Evolutionary conservation across 345 rosid genomes (phyloP), one percentile per base, ranked within the genome.

Genomic region (Eutrema japonicum): DNA sequence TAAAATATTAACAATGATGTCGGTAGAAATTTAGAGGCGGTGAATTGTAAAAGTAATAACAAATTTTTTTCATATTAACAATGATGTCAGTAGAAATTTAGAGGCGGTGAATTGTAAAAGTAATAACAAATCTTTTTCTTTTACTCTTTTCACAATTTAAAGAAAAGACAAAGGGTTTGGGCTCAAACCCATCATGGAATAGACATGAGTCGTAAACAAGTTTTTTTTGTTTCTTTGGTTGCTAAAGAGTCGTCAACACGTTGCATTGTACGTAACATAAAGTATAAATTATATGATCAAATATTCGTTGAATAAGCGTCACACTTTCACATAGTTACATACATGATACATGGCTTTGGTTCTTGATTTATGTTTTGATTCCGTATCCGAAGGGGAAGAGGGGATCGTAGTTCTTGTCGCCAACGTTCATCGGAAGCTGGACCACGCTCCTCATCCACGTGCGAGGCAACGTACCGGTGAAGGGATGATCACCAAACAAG

Each of bases 391-490:
- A 89, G 26, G 91, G 87, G 78, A 84, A 91, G 37, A 83, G 88
- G 5, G 97, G 95, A 40, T 91, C 89, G 53, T 89, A 89, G 35
- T 85, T 62, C 53, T 64, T 26, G 62, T 89, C 87, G 9, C 96
- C 89, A 27, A 85, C 72, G 68, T 89, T 91, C 91, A 91, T 83
- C 1, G 97, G 97, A 68, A 91, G 87, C 68, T 89, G 97, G 80
- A 55, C 77, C 14, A 83, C 86, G 14, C 65, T 79, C 82, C 72
- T 85, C 83, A 89, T 86, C 97, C 97, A 89, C 7, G 96, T 89
- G 29, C 78, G 77, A 14, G 97, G 65, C 48, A 89, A 83, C 68
- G 82, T 88, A 22, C 91, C 95, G 0, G 86, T 83, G 69, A 88
- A 87, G 5, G 87, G 88, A 50, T 83, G 80, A 45, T 88, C 89